These are phyloP conservation scores for Magnolia sinica DNA, from an alignment of 164 flowering plant genomes.

Conservation along the genomic window DNA sequence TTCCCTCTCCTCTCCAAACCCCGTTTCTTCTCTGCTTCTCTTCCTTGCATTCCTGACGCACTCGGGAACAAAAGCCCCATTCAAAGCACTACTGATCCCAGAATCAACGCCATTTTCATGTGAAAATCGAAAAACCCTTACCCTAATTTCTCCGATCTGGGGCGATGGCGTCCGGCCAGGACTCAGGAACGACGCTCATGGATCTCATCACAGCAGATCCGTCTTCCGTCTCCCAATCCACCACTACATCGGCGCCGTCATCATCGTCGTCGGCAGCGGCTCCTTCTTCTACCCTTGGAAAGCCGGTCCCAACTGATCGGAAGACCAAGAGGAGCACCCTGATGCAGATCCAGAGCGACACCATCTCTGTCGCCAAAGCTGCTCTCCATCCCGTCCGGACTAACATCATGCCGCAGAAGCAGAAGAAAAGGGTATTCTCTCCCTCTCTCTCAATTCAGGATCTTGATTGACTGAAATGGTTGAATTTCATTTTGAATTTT, in stretches of 20 bases:
- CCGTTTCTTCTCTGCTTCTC: background rate
- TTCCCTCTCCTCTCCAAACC: background rate
- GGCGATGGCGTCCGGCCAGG: conserved; percentile 37
- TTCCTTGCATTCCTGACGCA: background rate
- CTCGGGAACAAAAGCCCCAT: background rate
- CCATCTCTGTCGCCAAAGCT: conserved; percentile 88
- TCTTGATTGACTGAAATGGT: background rate
- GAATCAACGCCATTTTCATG: background rate
- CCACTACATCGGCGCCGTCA: conserved; percentile 24
- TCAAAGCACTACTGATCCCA: background rate
- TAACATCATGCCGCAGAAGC: conserved; percentile 74
- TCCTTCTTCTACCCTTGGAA: conserved; percentile 22
- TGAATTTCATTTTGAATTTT: background rate
- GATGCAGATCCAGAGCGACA: conserved; percentile 93
- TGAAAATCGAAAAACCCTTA: background rate
- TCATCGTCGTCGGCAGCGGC: conserved; percentile 34
- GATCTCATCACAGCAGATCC: conserved; percentile 95
- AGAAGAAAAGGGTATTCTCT: conserved; percentile 52
- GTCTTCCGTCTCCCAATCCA: conserved; percentile 36
- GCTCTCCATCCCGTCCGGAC: conserved; percentile 62
- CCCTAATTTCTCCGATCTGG: background rate
- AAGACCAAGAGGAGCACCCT: conserved; percentile 60
- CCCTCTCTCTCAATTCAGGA: too few species aligned
- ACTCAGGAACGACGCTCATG: conserved; percentile 91
- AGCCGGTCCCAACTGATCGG: conserved; percentile 41